phyloP scores from a whole-genome alignment of 495 filamentous ascomycete species.

The Podospora australis region DNA sequence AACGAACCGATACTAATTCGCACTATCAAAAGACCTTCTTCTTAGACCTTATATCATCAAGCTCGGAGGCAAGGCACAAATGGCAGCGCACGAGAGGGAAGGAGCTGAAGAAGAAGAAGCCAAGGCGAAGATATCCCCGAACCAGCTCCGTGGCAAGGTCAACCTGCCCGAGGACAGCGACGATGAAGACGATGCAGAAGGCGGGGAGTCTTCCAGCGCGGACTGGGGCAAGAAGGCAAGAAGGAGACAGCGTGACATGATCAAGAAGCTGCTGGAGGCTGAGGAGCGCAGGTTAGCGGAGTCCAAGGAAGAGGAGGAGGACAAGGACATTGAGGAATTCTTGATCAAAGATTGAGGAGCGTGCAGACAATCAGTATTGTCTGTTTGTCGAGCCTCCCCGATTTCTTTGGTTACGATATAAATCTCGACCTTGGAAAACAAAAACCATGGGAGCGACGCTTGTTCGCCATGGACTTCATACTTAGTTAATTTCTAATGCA shows the following conservation, averaged over 20 bases:
- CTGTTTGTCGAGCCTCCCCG: too few relatives aligned
- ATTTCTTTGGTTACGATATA: too few relatives aligned
- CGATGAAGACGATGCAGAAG: constrained; percentile 43
- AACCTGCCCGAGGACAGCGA: constrained; percentile 52
- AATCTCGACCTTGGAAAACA: too few relatives aligned
- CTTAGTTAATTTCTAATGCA: too few relatives aligned
- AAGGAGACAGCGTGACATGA: constrained; percentile 54
- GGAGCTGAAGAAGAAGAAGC: constrained; percentile 20
- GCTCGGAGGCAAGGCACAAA: constrained; percentile 37
- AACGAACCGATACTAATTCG: too few relatives aligned
- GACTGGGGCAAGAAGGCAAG: constrained; percentile 54
- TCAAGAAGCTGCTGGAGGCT: constrained; percentile 49
- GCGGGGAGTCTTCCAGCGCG: constrained; percentile 37
- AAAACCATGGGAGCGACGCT: too few relatives aligned
- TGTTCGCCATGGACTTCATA: too few relatives aligned
- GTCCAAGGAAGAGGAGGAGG: constrained; percentile 50
- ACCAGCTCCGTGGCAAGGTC: constrained; percentile 45
- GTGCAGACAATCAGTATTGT: too few relatives aligned
- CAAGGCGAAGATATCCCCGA: constrained; percentile 39
- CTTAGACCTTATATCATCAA: constrained; percentile 60
- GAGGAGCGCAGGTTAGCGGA: constrained; percentile 42
- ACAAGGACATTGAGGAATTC: constrained; percentile 65
- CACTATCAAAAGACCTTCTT: constrained; percentile 45
- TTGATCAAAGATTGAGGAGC: constrained; percentile 44
- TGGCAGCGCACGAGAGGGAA: constrained; percentile 40